Evolutionary conservation across 2,329 filamentous ascomycete species (phyloP).

Genomic region (Cercospora citrullina): DNA sequence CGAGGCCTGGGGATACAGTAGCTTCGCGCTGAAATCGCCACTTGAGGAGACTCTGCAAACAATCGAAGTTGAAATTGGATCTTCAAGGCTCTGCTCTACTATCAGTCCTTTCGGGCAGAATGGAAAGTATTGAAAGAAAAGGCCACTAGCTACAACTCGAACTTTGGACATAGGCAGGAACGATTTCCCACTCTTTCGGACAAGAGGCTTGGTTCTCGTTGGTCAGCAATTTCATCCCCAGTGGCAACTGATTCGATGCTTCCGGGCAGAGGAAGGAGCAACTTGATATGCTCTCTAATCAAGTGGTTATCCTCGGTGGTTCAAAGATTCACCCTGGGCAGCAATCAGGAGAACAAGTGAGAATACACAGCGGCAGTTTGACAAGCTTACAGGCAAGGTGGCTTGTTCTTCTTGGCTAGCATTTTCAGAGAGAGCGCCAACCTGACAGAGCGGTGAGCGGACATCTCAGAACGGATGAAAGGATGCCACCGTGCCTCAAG

Average conservation of each 20-base stretch:
- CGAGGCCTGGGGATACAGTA: neutral
- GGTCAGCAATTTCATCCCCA: too few species aligned
- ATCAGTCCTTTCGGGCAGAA: too few species aligned
- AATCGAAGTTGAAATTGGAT: neutral
- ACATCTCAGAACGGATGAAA: neutral
- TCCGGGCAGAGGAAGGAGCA: neutral
- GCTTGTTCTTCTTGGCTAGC: too few species aligned
- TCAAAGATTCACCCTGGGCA: neutral
- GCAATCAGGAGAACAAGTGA: neutral
- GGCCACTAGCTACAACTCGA: too few species aligned
- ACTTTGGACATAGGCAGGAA: neutral
- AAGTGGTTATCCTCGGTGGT: neutral
- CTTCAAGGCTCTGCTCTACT: neutral
- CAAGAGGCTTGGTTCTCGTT: neutral
- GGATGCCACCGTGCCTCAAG: neutral
- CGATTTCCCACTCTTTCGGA: neutral
- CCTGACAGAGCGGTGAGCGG: neutral
- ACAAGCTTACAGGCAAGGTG: neutral
- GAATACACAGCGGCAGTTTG: neutral
- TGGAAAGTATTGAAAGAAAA: too few species aligned
- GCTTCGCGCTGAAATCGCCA: too few species aligned
- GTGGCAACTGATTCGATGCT: neutral
- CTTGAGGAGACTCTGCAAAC: too few species aligned
- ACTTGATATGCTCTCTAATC: neutral
- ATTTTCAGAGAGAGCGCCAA: too few species aligned